phyloP scores from a whole-genome alignment of 2,329 filamentous ascomycete species.

The Coniochaeta sp. region DNA sequence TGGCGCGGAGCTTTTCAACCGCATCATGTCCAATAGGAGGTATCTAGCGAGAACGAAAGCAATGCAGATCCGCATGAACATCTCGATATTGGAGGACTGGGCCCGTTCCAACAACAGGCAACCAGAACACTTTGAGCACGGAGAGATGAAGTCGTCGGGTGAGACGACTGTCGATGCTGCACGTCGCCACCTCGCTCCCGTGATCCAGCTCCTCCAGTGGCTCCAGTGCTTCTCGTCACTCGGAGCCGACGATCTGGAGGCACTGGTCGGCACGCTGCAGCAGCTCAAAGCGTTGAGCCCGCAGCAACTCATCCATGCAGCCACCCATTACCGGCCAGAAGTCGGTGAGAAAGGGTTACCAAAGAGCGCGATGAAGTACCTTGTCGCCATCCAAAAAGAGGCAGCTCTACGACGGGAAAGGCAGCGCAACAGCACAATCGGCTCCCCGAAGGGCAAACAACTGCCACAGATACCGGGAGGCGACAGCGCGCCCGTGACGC shows the following conservation, averaged over 20 bases:
- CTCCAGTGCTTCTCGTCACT: constrained; percentile 95
- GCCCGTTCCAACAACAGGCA: constrained; percentile 86
- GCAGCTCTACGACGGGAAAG: constrained; percentile 51
- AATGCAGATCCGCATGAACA: constrained; percentile 99
- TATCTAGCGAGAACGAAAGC: constrained; percentile 95
- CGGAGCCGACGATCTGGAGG: constrained; percentile 76
- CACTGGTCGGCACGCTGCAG: constrained; percentile 79
- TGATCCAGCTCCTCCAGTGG: constrained; percentile 95
- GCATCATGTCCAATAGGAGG: constrained; percentile 92
- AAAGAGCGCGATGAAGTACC: constrained; percentile 82
- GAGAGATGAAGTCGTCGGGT: constrained; percentile 75
- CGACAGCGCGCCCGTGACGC: constrained; percentile 37
- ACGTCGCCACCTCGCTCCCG: constrained; percentile 75
- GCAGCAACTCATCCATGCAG: constrained; percentile 84
- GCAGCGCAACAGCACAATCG: constrained; percentile 40
- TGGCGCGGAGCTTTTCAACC: constrained; percentile 92
- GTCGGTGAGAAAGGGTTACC: constrained; percentile 89
- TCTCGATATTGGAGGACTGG: constrained; percentile 94
- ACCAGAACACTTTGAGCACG: constrained; percentile 91
- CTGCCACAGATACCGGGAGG: constrained; percentile 7
- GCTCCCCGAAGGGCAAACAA: constrained; percentile 28
- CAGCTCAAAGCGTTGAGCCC: constrained; percentile 80
- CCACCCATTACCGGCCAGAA: constrained; percentile 88
- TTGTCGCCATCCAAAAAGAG: constrained; percentile 73
- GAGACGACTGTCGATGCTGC: constrained; percentile 83